Evolutionary conservation across 108 stramenopile species (phyloP), one percentile per base, ranked within the genome.

Genomic region (Heterococcus sp.): DNA sequence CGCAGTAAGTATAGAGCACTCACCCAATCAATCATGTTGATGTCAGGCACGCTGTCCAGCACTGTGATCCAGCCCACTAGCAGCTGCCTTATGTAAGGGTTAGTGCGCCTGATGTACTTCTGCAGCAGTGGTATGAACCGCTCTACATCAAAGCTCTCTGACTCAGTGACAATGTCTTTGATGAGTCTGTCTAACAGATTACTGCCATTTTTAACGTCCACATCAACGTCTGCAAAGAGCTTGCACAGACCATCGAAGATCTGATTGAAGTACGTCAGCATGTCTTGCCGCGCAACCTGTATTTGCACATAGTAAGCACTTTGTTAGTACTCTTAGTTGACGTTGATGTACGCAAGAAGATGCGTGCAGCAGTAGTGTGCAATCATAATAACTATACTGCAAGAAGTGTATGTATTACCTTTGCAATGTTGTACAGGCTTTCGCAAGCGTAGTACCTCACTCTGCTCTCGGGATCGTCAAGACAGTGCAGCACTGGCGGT

Each of bases 381-480:
- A 26, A 26, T 21, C 21, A 26, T 26, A 26, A n/a, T n/a, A n/a
- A n/a, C n/a, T n/a, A n/a, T n/a, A n/a, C n/a, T n/a, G n/a, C n/a
- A n/a, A n/a, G n/a, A n/a, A n/a, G n/a, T n/a, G n/a, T n/a, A n/a
- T 11, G 46, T 8, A 11, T 36, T 35, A 84, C 97, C 86, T 99
- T 99, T 75, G 95, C 94, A 82, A 97, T 96, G 82, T 99, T 99
- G 88, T 97, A 99, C 35, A 99, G 87, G 38, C 88, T 79, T 84
- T 99, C 98, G 74, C 98, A 99, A 1, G 96, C 96, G 87, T 99
- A 99, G 84, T 99, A 99, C 28, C 98, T 85, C 0, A 99, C 98
- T 70, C 98, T 87, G 29, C 89, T 84, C 81, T 97, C 96, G 27
- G 95, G 96, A 86, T 99, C 98, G 78, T 99, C 96, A 82, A 96